Evolutionary conservation across 306 rosid species (phyloP), one percentile per base, ranked within the genome.

Genomic region (Crataegus laevigata): DNA sequence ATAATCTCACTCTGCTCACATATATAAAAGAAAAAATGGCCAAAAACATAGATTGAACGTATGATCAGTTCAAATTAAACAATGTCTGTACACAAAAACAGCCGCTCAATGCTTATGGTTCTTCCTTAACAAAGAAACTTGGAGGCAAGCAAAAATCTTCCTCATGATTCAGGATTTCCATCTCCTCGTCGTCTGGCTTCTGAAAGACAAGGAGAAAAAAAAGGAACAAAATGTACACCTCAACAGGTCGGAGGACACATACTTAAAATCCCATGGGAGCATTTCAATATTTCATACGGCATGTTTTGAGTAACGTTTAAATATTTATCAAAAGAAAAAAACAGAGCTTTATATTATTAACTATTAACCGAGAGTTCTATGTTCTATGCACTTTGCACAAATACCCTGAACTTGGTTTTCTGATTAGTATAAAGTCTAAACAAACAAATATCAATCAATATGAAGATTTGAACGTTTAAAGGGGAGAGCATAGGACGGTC

Each of bases 171-270:
- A 94, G 84, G 78, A 90, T 54, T 25, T 92, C 97, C 32, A 71
- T 69, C 61, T 94, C 97, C 21, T 94, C 99, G 7, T 94, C 99
- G 8, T 94, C 96, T 68, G 99, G 78, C 84, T 94, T 94, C 99
- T 94, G 88, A 67, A 66, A 75, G 63, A 25, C 34, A 59, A 55
- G 68, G 28, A 45, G 26, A 25, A 42, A 42, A 42, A 36, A 43
- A 43, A 1, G 17, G 50, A 43, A 43, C 3, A 43, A 43, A 43
- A 43, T 43, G 14, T 43, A 72, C 57, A 47, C 19, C 73, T 66
- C 38, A 75, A 47, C 51, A 76, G 28, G 78, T 54, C 34, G 8
- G 10, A 62, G 12, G 51, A 55, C 22, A 57, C 43, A 17, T 22
- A 32, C 43, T 40, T 10, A 40, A 32, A 4, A 24, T 62, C 67